Base-by-base conservation (phyloP, 1,284 basidiomycete species). In the Melampsora larici-populina region DNA sequence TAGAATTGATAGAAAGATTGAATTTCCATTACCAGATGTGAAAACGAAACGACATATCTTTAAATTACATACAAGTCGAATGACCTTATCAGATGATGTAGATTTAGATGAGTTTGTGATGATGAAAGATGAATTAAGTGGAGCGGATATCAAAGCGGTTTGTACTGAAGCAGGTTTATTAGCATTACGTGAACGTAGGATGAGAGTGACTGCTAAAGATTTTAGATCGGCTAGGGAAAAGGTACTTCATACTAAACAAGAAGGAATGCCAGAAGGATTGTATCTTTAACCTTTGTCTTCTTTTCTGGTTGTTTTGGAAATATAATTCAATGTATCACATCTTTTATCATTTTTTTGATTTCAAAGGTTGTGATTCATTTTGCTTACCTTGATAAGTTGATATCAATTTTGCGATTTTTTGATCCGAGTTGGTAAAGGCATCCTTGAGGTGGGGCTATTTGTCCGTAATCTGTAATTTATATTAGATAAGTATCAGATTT, bases 11-110 rank as follows among this genome's bases (percentile, higher is more conserved):
- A 89, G 97, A 78, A 99, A 99, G 88, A 99, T 99, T 78, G 83
- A 85, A 82, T 85, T 83, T 79, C 83, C 84, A 40, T 85, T 97
- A 48, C 94, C 94, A 29, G 94, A 77, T 62, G 75, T 77, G n/a
- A 97, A 96, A 87, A 97, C 94, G 65, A 96, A 97, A 84, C 91
- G 94, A 29, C 95, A 97, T 85, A 99, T 99, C 83, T 99, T 99
- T 90, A 90, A 91, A 83, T 86, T 99, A 81, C 97, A 99, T 85
- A 99, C 97, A 1, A 90, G 92, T 49, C 90, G 96, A 31, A 99
- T 99, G 97, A 97, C 90, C 82, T 86, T 99, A 64, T 87, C 87
- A 75, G 89, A 90, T 69, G 97, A 99, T 82, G 97, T 99, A 58
- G 93, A 97, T 83, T 86, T 99, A 68, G 97, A 99, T 83, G 95